These are phyloP conservation scores for Neonectria hederae DNA, from an alignment of 2,329 filamentous ascomycete species.

Conservation along the genomic window DNA sequence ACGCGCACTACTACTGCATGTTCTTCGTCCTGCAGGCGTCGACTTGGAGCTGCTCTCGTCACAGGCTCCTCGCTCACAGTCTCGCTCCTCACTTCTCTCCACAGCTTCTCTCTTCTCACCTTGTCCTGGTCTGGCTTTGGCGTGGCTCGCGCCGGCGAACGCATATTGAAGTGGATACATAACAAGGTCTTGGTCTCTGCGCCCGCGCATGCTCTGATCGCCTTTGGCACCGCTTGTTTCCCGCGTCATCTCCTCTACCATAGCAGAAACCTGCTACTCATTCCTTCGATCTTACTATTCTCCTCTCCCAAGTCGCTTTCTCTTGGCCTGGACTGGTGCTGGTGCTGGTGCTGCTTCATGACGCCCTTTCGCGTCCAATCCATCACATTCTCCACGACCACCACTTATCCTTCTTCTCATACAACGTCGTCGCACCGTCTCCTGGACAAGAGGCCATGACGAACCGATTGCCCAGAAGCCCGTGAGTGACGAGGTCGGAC, in stretches of 20 bases:
- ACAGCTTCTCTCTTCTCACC: conserved; percentile 32
- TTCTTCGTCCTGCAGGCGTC: conserved; percentile 33
- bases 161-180: conserved; percentile 35
- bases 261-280: conserved; percentile 32
- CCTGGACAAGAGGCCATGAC: conserved; percentile 35
- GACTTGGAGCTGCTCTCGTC: conserved; percentile 8
- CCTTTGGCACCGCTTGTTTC: conserved; percentile 29
- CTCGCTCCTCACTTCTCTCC: conserved; percentile 25
- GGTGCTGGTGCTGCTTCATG: conserved; percentile 38
- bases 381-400: conserved; percentile 11
- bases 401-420: conserved; percentile 10
- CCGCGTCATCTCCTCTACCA: conserved; percentile 31
- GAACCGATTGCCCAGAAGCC: conserved; percentile 23
- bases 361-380: conserved; percentile 21
- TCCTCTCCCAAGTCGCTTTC: conserved; percentile 24
- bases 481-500: conserved; percentile 31
- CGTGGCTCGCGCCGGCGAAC: conserved; percentile 32
- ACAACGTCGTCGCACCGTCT: conserved; percentile 15
- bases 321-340: conserved; percentile 34
- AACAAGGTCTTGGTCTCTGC: conserved; percentile 35
- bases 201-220: conserved; percentile 41
- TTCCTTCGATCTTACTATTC: conserved; percentile 20
- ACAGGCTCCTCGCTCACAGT: background rate
- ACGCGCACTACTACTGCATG: conserved; percentile 16
- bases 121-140: conserved; percentile 35